These are phyloP conservation scores for Suhomyces wounanorum DNA, from an alignment of 1,139 yeast genomes.

Conservation along the genomic window DNA sequence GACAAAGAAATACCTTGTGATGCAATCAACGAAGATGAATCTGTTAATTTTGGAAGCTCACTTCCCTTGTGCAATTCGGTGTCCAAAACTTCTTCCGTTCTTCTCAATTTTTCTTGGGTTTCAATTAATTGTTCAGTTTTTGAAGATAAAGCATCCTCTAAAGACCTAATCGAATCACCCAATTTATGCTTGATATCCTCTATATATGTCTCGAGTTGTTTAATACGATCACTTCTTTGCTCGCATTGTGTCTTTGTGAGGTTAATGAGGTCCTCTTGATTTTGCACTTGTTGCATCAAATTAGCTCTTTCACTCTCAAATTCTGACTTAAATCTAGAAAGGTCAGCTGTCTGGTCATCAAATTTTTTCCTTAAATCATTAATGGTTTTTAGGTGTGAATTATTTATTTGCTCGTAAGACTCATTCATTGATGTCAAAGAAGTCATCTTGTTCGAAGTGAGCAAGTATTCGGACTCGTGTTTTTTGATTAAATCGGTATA, in stretches of 20 bases:
- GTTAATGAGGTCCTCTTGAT: slow-evolving; percentile 64
- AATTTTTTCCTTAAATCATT: slow-evolving; percentile 39
- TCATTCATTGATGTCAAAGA: slow-evolving; percentile 30
- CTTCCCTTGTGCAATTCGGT: slow-evolving; percentile 44
- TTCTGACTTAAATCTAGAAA: slow-evolving; percentile 30
- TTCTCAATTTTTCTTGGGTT: slow-evolving; percentile 38
- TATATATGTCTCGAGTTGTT: slow-evolving; percentile 48
- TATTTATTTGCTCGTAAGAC: slow-evolving; percentile 24
- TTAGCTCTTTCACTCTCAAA: slow-evolving; percentile 47
- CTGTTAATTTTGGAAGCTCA: slow-evolving; percentile 40
- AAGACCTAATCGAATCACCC: slow-evolving; percentile 27
- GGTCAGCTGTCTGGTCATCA: slow-evolving; percentile 47
- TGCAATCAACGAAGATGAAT: slow-evolving; percentile 46
- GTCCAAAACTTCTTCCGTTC: slow-evolving; percentile 47
- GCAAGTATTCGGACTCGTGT: slow-evolving; percentile 39
- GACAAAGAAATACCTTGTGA: slow-evolving; percentile 65
- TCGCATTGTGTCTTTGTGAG: slow-evolving; percentile 55
- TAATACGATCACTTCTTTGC: slow-evolving; percentile 49
- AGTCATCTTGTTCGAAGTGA: slow-evolving; percentile 33
- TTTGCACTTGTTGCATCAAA: slow-evolving; percentile 60
- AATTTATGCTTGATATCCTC: slow-evolving; percentile 45
- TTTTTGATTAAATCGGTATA: slow-evolving; percentile 43
- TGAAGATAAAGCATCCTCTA: slow-evolving; percentile 26
- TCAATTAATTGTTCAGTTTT: slow-evolving; percentile 37
- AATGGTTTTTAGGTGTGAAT: slow-evolving; percentile 18